phyloP scores from a whole-genome alignment of 306 rosid genomes.

The Herpetospermum pedunculosum region DNA sequence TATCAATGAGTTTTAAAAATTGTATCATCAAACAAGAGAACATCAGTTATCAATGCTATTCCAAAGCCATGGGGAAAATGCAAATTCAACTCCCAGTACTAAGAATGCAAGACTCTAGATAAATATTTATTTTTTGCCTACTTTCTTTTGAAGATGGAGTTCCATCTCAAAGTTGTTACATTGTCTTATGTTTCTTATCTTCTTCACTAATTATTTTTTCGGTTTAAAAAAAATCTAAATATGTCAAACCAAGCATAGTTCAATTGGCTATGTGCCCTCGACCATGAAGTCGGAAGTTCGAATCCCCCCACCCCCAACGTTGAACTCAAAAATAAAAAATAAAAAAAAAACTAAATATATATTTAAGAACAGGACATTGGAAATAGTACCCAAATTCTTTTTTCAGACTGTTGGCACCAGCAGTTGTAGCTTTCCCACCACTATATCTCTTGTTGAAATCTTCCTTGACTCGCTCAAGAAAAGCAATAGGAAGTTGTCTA shows the following conservation, averaged over 20 bases:
- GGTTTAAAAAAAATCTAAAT: background rate
- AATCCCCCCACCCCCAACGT: too few relatives aligned
- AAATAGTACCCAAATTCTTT: slow-evolving; percentile 73
- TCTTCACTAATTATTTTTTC: background rate
- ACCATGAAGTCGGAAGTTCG: too few relatives aligned
- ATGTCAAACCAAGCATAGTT: too few relatives aligned
- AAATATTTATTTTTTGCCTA: background rate
- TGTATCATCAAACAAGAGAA: background rate
- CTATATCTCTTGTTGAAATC: slow-evolving; percentile 71
- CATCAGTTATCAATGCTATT: background rate
- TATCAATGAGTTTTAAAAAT: slow-evolving; percentile 3
- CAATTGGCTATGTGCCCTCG: too few relatives aligned
- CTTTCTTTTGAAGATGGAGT: background rate
- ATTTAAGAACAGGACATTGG: background rate
- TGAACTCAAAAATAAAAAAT: too few relatives aligned
- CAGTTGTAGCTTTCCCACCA: slow-evolving; percentile 86
- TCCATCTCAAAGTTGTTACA: background rate
- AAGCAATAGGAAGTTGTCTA: slow-evolving; percentile 82
- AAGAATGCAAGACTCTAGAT: background rate
- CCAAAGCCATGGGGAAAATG: background rate
- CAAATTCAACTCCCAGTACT: background rate
- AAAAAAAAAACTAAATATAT: too few relatives aligned
- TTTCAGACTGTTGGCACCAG: slow-evolving; percentile 46
- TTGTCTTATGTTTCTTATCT: background rate
- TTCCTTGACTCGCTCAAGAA: slow-evolving; percentile 71